Percentiles rank a stretch among this genome's conserved stretches.
Evolutionary conservation across 345 rosid species (phyloP).

Genomic region (Hirschfeldia incana): DNA sequence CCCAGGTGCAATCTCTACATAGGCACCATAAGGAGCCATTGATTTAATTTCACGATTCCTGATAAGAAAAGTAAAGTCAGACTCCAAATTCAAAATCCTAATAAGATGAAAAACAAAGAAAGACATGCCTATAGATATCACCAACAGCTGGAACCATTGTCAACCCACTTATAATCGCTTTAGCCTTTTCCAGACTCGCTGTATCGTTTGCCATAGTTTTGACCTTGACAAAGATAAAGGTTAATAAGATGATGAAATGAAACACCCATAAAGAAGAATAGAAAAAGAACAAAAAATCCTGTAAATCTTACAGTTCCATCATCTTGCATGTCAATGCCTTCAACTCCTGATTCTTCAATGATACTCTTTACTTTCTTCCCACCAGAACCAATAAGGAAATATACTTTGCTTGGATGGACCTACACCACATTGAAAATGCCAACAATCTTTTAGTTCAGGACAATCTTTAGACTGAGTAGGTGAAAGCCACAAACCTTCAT

Average conservation of each 20-base stretch:
- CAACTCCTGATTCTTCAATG: constrained; percentile 94
- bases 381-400: constrained; percentile 87
- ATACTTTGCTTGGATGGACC: constrained; percentile 81
- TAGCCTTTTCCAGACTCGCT: constrained; percentile 78
- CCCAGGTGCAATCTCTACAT: constrained; percentile 97
- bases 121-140: constrained; percentile 70
- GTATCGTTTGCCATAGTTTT: constrained; percentile 81
- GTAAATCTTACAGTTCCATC: constrained; percentile 77
- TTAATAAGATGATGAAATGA: constrained; percentile 23
- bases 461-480: neutral
- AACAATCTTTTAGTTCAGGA: constrained; percentile 17
- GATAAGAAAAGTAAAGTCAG: no score
- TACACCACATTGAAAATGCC: constrained; percentile 38
- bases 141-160: constrained; percentile 90
- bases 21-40: constrained; percentile 85
- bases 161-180: constrained; percentile 68
- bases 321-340: constrained; percentile 82
- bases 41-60: constrained; percentile 52
- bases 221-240: constrained; percentile 51
- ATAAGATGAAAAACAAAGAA: no score
- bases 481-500: constrained; percentile 68
- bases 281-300: constrained; percentile 7
- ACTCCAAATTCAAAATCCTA: no score
- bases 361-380: constrained; percentile 97
- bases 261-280: neutral